Evolutionary conservation across 345 rosid genomes (phyloP).

Genomic region (Anacardium occidentale): DNA sequence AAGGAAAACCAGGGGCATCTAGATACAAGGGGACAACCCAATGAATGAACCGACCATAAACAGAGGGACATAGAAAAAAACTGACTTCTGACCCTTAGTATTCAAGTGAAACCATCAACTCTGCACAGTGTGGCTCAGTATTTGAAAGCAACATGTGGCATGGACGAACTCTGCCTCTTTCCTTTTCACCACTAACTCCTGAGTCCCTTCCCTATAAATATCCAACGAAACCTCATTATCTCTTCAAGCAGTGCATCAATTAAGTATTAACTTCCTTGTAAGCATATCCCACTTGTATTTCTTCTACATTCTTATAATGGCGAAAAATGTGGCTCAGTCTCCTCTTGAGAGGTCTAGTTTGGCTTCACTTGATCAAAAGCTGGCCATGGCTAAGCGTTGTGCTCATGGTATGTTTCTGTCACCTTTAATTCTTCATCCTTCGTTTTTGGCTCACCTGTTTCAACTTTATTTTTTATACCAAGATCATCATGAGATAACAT

Average conservation of each 20-base stretch:
- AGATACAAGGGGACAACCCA: neutral
- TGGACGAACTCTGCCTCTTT: too few relatives aligned
- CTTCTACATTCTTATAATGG: slow-evolving; percentile 30
- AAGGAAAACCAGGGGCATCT: neutral
- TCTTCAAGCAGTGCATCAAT: slow-evolving; percentile 4
- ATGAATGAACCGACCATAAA: too few relatives aligned
- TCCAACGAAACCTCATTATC: neutral
- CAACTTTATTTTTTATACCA: neutral
- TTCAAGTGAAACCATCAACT: slow-evolving; percentile 40
- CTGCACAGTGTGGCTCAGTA: neutral
- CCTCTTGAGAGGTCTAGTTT: slow-evolving; percentile 41
- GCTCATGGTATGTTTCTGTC: slow-evolving; percentile 39
- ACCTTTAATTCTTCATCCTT: neutral
- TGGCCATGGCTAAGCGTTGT: slow-evolving; percentile 55
- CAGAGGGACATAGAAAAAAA: slow-evolving; percentile 33
- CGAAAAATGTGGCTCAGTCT: slow-evolving; percentile 45
- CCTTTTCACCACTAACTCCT: too few relatives aligned
- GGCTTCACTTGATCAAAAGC: too few relatives aligned
- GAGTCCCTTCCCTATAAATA: slow-evolving; percentile 26
- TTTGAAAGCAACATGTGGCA: neutral
- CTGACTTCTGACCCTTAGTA: slow-evolving; percentile 24
- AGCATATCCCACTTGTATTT: neutral
- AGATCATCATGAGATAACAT: slow-evolving; percentile 11
- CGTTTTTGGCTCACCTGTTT: neutral
- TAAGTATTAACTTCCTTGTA: neutral